These are phyloP conservation scores for Globisporangium paddicum DNA, from an alignment of 352 stramenopile species.

Conservation along the genomic window DNA sequence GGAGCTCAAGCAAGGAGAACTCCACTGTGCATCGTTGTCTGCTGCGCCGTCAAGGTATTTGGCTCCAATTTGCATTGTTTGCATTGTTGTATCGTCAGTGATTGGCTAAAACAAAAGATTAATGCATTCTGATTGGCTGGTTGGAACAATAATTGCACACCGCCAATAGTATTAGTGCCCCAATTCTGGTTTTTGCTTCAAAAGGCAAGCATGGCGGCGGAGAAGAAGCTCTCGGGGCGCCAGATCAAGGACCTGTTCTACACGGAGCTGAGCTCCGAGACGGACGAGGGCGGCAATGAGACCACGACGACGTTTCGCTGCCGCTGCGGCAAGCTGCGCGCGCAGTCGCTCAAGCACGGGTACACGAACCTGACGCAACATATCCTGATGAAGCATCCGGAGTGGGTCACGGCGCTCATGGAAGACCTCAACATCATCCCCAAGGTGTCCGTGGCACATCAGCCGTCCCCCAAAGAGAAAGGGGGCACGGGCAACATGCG, in stretches of 20 bases:
- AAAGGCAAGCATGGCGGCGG: not conserved
- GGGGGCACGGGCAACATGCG: conserved; percentile 5
- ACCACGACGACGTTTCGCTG: conserved; percentile 40
- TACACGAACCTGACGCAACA: conserved; percentile 72
- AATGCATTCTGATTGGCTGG: not conserved
- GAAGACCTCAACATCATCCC: conserved; percentile 20
- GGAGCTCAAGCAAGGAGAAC: too few species aligned
- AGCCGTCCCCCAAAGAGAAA: conserved; percentile 1
- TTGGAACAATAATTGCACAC: conserved; percentile 5
- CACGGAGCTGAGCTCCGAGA: conserved; percentile 20
- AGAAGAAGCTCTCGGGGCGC: conserved; percentile 29
- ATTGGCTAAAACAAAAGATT: conserved; percentile 6
- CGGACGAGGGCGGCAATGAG: conserved; percentile 6
- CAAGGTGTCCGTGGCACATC: conserved; percentile 8
- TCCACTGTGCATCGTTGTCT: too few species aligned
- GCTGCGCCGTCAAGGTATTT: too few species aligned
- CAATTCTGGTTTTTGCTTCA: not conserved
- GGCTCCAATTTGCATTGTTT: not conserved
- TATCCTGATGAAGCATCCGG: conserved; percentile 53
- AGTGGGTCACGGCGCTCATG: conserved; percentile 35
- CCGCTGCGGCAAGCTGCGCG: conserved; percentile 53
- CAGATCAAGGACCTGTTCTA: conserved; percentile 53
- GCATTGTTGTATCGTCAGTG: not conserved
- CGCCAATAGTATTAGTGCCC: conserved; percentile 12
- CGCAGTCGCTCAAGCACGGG: conserved; percentile 46